These are phyloP conservation scores for Aspergillus biplanus DNA, from an alignment of 495 filamentous ascomycete genomes.

Conservation along the genomic window DNA sequence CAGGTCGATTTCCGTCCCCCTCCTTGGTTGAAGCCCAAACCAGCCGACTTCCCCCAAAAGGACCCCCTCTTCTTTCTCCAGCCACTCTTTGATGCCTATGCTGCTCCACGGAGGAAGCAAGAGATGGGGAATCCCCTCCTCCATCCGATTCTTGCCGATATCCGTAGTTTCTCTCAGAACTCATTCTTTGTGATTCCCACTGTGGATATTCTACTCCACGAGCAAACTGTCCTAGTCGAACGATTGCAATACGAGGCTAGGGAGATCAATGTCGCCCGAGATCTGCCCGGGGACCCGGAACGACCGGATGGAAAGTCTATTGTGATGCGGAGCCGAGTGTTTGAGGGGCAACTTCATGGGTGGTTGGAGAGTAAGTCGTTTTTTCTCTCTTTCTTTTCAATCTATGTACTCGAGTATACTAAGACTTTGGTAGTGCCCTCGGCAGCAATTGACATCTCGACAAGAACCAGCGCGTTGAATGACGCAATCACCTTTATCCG, in stretches of 20 bases:
- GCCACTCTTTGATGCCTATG: constrained; percentile 17
- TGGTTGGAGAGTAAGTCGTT: constrained; percentile 13
- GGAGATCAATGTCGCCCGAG: constrained; percentile 11
- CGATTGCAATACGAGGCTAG: constrained; percentile 6
- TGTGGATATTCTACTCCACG: constrained; percentile 8
- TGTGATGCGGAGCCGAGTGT: neutral
- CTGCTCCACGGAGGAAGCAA: neutral
- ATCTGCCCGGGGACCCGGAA: neutral
- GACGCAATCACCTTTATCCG: neutral
- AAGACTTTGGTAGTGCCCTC: constrained; percentile 5
- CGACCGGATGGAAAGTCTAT: constrained; percentile 1
- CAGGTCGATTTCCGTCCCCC: constrained; percentile 17
- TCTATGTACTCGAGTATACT: neutral
- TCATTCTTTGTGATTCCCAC: constrained; percentile 6
- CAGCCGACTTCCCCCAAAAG: constrained; percentile 5
- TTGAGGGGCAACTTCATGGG: constrained; percentile 12
- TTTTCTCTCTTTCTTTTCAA: neutral
- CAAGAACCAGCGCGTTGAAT: neutral
- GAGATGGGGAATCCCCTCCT: constrained; percentile 7
- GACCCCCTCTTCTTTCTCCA: constrained; percentile 16
- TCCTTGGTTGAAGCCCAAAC: constrained; percentile 12
- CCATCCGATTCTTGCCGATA: constrained; percentile 12
- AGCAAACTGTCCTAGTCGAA: neutral
- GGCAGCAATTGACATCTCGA: constrained; percentile 4
- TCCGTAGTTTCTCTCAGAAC: constrained; percentile 9